phyloP scores from a whole-genome alignment of 2,329 filamentous ascomycete genomes.

The Daldinia sp. region DNA sequence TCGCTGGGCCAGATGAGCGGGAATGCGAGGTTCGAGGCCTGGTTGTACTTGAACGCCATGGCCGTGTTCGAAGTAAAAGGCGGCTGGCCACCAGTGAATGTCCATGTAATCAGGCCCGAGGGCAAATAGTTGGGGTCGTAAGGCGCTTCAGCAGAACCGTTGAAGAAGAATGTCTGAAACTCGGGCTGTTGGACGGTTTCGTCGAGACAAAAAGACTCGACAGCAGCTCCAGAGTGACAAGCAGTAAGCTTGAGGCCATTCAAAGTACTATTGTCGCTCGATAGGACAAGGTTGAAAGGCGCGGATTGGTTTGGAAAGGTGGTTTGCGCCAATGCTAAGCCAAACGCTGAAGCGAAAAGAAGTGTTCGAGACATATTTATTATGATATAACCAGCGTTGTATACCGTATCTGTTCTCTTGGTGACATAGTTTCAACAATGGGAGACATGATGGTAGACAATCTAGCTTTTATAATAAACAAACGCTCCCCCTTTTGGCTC shows the following conservation, averaged over 20 bases:
- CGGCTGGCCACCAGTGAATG: slow-evolving; percentile 23
- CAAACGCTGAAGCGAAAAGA: slow-evolving; percentile 18
- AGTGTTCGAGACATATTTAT: slow-evolving; percentile 19
- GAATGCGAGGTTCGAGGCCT: slow-evolving; percentile 36
- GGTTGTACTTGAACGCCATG: slow-evolving; percentile 34
- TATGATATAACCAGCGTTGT: background rate
- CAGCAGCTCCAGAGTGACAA: slow-evolving; percentile 33
- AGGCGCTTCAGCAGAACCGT: slow-evolving; percentile 19
- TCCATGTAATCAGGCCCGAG: slow-evolving; percentile 32
- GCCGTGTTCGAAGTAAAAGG: slow-evolving; percentile 25
- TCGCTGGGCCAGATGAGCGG: slow-evolving; percentile 30
- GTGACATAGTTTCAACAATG: background rate
- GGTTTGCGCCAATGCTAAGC: slow-evolving; percentile 27
- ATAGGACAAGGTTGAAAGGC: slow-evolving; percentile 37
- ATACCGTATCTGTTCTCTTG: background rate
- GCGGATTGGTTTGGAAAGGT: slow-evolving; percentile 32
- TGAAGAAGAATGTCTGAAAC: slow-evolving; percentile 36
- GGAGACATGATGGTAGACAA: background rate
- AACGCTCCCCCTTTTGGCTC: background rate
- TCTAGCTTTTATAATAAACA: slow-evolving; percentile 13
- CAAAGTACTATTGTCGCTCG: slow-evolving; percentile 31
- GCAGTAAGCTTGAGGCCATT: slow-evolving; percentile 32
- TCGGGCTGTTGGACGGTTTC: background rate
- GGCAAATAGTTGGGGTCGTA: slow-evolving; percentile 14
- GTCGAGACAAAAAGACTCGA: slow-evolving; percentile 35